Base-by-base conservation (phyloP, 1,284 basidiomycete species). In the Malassezia vespertilionis region DNA sequence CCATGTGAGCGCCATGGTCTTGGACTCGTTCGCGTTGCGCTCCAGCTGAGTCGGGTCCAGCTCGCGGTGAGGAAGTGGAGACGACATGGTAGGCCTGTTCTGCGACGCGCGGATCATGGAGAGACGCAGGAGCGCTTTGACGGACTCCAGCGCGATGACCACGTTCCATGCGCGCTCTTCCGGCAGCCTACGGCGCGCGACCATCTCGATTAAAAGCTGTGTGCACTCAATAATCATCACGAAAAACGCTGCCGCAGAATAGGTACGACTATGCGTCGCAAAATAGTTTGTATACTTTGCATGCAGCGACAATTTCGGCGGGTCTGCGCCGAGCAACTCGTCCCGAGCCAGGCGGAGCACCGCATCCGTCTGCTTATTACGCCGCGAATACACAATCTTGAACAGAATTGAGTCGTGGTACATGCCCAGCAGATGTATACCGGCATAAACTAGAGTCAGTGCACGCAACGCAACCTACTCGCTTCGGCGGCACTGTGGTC, bases 371-470 rank as follows among this genome's bases (percentile, higher is more conserved):
- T 24, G 30, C n/a, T 32, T 27, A 3, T 18, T 33, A 10, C 39
- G 17, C 11, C 40, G 46, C 17, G 44, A 28, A 11, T 64, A 58
- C 33, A 71, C 45, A 20, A 71, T 60, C 8, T 63, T 56, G 38
- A 61, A 58, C 15, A 73, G 59, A 41, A 74, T 60, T n/a, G 68
- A 67, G 53, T 74, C 72, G 53, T 74, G 73, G 58, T 74, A 73
- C 43, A 73, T 59, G 23, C 72, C 68, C 21, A 74, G 59, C 7
- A 74, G 52, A 37, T 73, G 74, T 40, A 74, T 57, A 9, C 64
- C 56, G 17, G 73, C 60, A 52, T 71, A 73, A 33, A 74, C 64
- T 53, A 36, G n/a, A 37, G 32, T 26, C 11, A 38, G 24, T 17
- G 18, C 22, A n/a, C 11, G 22, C 20, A 24, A 14, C 36, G 11